These are phyloP conservation scores for Rickenella mellea DNA, from an alignment of 768 basidiomycete genomes.

Conservation along the genomic window DNA sequence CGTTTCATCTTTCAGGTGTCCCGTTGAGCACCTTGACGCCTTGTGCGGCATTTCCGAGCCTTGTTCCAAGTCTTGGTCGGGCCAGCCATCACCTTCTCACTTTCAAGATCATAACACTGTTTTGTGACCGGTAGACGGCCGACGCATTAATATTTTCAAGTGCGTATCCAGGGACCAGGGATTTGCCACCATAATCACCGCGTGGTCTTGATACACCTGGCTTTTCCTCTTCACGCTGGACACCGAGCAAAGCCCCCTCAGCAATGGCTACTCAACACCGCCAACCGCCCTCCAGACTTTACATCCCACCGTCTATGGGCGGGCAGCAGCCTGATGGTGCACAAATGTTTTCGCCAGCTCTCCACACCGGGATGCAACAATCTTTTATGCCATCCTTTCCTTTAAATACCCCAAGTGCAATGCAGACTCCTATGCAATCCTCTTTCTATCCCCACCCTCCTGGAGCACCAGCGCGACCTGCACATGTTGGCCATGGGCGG, in stretches of 20 bases:
- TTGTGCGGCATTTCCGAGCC: too few relatives aligned
- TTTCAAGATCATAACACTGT: too few relatives aligned
- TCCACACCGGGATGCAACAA: constrained; percentile 51
- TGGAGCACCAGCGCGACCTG: constrained; percentile 40
- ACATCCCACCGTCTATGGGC: constrained; percentile 42
- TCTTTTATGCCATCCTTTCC: constrained; percentile 49
- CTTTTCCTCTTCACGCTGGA: background rate
- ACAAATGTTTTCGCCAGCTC: constrained; percentile 53
- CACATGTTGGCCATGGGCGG: constrained; percentile 34
- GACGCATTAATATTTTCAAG: too few relatives aligned
- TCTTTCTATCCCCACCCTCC: constrained; percentile 45
- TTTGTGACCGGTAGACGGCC: too few relatives aligned
- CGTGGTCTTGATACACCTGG: too few relatives aligned
- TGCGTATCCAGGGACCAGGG: too few relatives aligned
- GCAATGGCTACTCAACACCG: constrained; percentile 33
- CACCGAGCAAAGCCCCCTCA: constrained; percentile 8
- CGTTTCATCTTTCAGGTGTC: too few relatives aligned
- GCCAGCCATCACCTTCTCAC: too few relatives aligned
- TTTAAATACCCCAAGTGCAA: constrained; percentile 25
- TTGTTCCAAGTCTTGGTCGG: too few relatives aligned
- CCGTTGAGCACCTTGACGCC: too few relatives aligned
- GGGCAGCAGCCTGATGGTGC: constrained; percentile 47
- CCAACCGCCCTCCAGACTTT: constrained; percentile 44
- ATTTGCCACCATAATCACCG: too few relatives aligned
- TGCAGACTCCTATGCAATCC: constrained; percentile 70